Evolutionary conservation across 108 stramenopile species (phyloP).

Genomic region (Schizochytrium sp.): DNA sequence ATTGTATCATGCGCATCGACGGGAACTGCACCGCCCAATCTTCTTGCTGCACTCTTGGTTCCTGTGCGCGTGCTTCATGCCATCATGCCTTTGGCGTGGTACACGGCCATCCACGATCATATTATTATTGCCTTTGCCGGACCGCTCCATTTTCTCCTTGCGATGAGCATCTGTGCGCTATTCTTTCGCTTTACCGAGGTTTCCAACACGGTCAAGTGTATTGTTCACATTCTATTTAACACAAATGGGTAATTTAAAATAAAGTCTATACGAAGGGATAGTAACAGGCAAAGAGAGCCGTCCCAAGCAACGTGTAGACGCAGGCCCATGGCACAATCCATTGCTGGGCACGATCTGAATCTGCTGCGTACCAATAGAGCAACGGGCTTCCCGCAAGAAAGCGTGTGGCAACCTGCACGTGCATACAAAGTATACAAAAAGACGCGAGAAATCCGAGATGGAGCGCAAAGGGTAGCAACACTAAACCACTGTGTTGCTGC

Average conservation of each 20-base stretch:
- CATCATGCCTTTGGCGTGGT: neutral
- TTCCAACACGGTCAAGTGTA: neutral
- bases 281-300: neutral
- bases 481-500: neutral
- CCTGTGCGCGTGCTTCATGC: neutral
- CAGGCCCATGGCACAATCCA: neutral
- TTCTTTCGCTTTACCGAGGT: neutral
- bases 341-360: neutral
- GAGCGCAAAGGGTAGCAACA: neutral
- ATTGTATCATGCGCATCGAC: neutral
- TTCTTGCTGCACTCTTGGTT: neutral
- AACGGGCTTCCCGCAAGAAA: slow-evolving; percentile 37
- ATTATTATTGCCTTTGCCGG: neutral
- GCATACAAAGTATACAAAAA: slow-evolving; percentile 26
- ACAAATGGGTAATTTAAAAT: too few species aligned
- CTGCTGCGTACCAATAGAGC: slow-evolving; percentile 31
- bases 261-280: neutral
- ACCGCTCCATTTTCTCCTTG: neutral
- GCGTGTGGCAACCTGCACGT: slow-evolving; percentile 41
- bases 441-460: slow-evolving; percentile 21
- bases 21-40: neutral
- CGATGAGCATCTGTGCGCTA: neutral
- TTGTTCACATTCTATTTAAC: neutral
- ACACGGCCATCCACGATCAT: neutral
- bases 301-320: neutral